phyloP scores from a whole-genome alignment of 805 yeast species.

The Metschnikowia similis region DNA sequence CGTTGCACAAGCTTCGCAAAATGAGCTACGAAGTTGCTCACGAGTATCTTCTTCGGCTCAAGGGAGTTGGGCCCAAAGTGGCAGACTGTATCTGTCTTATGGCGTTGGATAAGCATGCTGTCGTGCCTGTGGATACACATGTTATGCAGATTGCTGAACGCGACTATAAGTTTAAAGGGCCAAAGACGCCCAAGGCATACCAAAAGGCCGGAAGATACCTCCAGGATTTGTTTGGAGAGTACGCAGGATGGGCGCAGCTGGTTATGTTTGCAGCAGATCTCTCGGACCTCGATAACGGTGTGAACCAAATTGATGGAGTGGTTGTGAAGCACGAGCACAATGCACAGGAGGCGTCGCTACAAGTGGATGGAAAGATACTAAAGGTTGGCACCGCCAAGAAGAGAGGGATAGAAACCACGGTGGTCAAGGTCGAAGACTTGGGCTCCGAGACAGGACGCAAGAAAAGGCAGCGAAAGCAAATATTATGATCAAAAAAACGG shows the following conservation, averaged over 20 bases:
- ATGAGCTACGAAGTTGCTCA: constrained; percentile 51
- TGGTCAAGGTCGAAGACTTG: constrained; percentile 2
- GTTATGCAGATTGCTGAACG: constrained; percentile 84
- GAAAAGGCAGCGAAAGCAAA: neutral
- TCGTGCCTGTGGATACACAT: constrained; percentile 95
- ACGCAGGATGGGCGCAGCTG: constrained; percentile 99
- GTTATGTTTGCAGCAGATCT: constrained; percentile 85
- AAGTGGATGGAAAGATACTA: neutral
- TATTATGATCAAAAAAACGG: too few relatives aligned
- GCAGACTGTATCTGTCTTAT: constrained; percentile 95
- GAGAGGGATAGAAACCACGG: neutral
- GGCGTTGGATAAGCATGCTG: constrained; percentile 80
- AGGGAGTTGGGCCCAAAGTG: constrained; percentile 96
- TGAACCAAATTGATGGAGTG: constrained; percentile 31
- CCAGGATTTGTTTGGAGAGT: constrained; percentile 72
- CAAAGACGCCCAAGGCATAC: constrained; percentile 47
- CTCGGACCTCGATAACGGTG: constrained; percentile 64
- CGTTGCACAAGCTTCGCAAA: constrained; percentile 42
- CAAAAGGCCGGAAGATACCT: constrained; percentile 57
- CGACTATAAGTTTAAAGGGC: constrained; percentile 60
- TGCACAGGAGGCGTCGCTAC: neutral
- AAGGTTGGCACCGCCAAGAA: neutral
- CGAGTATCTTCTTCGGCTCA: constrained; percentile 55
- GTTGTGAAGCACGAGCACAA: constrained; percentile 13
- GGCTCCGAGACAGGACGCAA: neutral